Conservation (phyloP, 495 filamentous ascomycete genomes). For the Penicillium ucsense region DNA sequence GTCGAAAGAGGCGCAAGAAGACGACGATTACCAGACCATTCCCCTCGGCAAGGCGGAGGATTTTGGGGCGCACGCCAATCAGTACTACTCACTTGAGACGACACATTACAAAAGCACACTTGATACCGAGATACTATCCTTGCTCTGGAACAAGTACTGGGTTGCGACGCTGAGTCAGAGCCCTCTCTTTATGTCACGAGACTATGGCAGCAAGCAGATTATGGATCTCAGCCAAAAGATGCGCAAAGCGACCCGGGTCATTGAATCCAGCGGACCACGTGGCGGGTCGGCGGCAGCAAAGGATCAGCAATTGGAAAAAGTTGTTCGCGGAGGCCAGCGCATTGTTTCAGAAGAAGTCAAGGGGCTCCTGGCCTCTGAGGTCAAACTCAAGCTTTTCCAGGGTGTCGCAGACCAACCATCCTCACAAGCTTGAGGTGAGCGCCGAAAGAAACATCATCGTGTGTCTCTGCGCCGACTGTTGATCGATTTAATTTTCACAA, state of each 20-base stretch:
- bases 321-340: conserved; percentile 69
- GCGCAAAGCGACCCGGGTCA: conserved; percentile 44
- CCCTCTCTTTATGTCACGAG: conserved; percentile 85
- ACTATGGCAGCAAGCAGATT: conserved; percentile 90
- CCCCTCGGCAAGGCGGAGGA: conserved; percentile 89
- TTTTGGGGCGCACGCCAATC: conserved; percentile 83
- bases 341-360: conserved; percentile 80
- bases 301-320: conserved; percentile 66
- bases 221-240: conserved; percentile 76
- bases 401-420: conserved; percentile 36
- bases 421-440: neutral
- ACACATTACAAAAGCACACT: conserved; percentile 89
- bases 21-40: conserved; percentile 53
- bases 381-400: conserved; percentile 82
- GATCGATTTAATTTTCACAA: conserved; percentile 2
- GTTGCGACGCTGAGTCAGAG: conserved; percentile 94
- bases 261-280: conserved; percentile 32
- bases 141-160: conserved; percentile 99
- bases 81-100: conserved; percentile 86
- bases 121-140: conserved; percentile 72
- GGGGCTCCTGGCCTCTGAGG: conserved; percentile 69
- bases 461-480: conserved; percentile 11
- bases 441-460: neutral
- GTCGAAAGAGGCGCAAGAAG: conserved; percentile 34
- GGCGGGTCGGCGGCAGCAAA: conserved; percentile 20